Base-by-base conservation (phyloP, 805 yeast genomes). In the Komagataella pastoris region DNA sequence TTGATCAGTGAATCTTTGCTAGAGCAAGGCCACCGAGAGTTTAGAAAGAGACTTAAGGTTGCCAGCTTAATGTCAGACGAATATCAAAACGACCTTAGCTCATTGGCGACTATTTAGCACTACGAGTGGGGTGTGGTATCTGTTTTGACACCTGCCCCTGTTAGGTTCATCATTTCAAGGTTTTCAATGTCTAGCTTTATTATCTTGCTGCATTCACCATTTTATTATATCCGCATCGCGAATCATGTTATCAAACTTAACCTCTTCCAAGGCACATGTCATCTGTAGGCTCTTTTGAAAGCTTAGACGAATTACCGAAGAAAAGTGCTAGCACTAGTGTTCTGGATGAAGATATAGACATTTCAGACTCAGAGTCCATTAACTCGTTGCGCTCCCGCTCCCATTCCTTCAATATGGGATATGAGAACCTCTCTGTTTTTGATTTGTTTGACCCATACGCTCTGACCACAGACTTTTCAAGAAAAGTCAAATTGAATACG, bases 381-480 rank as follows among this genome's bases (percentile, higher is more conserved):
- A 30, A 30, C 8, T 30, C 40, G 14, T 30, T 30, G 14, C 40
- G 40, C 5, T 30, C 40, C 14, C 40, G 40, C 6, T 30, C 40
- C 14, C 40, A 30, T 30, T 30, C 40, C 14, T 30, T 30, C 40
- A 30, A 30, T 30, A 30, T 30, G 40, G 40, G 40, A 30, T 30
- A 30, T 14, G 70, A 66, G 3, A 62, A 58, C 24, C 48, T 61
- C 1, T 55, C 67, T 1, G 51, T 65, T 5, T 59, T 66, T 50
- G 68, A 66, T 47, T 48, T 66, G 24, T 51, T 66, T 17, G 68
- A 64, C 52, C 68, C 68, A 4, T 54, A 58, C 3, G 49, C 58
- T 8, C 40, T 63, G 24, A 59, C 62, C 2, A 48, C 61, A 8
- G 62, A 61, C 50, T 52, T 59, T 6, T 52, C 59, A 17, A 18